Conservation (phyloP, 1,139 yeast genomes). For the Saccharomyces uvarum region DNA sequence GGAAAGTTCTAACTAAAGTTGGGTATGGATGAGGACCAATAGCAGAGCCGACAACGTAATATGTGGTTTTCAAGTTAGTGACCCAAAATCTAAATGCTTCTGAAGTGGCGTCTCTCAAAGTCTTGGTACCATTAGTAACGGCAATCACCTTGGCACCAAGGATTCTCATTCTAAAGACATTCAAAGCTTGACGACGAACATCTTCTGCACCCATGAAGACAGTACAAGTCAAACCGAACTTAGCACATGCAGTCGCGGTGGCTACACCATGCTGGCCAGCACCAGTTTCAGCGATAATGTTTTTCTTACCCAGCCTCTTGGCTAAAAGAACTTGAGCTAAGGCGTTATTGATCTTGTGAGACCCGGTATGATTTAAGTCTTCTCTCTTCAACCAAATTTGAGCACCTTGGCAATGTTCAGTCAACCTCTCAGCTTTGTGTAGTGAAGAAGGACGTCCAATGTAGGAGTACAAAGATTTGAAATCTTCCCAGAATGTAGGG, state of each 20-base stretch:
- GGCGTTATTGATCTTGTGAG: slow-evolving; percentile 95
- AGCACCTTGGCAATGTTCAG: slow-evolving; percentile 92
- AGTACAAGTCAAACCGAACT: slow-evolving; percentile 91
- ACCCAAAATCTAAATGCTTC: slow-evolving; percentile 98
- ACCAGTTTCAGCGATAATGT: slow-evolving; percentile 96
- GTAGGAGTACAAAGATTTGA: slow-evolving; percentile 70
- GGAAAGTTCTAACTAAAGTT: slow-evolving; percentile 94
- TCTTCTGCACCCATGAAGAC: slow-evolving; percentile 99
- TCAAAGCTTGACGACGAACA: slow-evolving; percentile 94
- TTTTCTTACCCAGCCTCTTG: slow-evolving; percentile 80
- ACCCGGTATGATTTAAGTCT: slow-evolving; percentile 95
- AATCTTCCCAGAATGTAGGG: slow-evolving; percentile 89
- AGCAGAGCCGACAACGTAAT: slow-evolving; percentile 94
- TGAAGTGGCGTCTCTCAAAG: slow-evolving; percentile 94
- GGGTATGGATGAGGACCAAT: slow-evolving; percentile 99
- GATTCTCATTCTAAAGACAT: slow-evolving; percentile 93
- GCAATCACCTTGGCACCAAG: slow-evolving; percentile 93
- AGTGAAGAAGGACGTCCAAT: slow-evolving; percentile 94
- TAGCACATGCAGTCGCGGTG: slow-evolving; percentile 98
- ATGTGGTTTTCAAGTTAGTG: slow-evolving; percentile 73
- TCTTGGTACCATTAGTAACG: slow-evolving; percentile 89
- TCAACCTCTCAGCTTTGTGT: slow-evolving; percentile 82
- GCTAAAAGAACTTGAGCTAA: slow-evolving; percentile 91
- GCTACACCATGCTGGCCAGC: slow-evolving; percentile 99
- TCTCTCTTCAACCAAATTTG: slow-evolving; percentile 97